A percentile compares a stretch with the other conserved stretches of the same genome.
These are phyloP conservation scores for Pyricularia pennisetigena DNA, from an alignment of 2,329 filamentous ascomycete genomes.

Conservation along the genomic window DNA sequence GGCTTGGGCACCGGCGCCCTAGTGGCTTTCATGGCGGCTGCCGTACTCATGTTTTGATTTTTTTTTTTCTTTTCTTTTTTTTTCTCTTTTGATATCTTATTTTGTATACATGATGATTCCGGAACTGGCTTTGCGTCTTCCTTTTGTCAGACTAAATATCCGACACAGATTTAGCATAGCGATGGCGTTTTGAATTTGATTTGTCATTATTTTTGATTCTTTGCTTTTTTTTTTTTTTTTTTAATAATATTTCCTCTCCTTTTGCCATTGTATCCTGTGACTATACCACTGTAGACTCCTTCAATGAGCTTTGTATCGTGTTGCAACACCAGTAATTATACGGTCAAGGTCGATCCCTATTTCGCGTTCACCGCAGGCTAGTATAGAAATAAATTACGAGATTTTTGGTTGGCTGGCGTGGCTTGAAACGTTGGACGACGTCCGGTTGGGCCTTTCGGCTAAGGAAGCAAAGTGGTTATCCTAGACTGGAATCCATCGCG, in stretches of 20 bases:
- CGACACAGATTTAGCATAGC: not conserved
- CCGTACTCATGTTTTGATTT: slow-evolving; percentile 24
- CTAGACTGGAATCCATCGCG: not conserved
- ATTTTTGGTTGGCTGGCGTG: not conserved
- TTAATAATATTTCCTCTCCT: not conserved
- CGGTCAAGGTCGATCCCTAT: not conserved
- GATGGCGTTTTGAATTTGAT: not conserved
- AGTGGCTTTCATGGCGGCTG: slow-evolving; percentile 31
- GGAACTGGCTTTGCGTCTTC: not conserved
- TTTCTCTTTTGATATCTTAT: too few relatives aligned
- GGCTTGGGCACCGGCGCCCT: slow-evolving; percentile 23
- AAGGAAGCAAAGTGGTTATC: not conserved
- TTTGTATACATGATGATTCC: not conserved
- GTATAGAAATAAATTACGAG: not conserved
- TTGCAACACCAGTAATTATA: not conserved
- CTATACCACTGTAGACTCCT: not conserved
- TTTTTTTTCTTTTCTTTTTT: not conserved
- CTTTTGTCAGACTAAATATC: not conserved
- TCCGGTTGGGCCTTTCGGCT: not conserved
- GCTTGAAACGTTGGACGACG: not conserved
- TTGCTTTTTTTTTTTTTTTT: not conserved
- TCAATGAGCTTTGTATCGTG: not conserved
- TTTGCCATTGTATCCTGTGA: not conserved
- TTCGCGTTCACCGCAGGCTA: not conserved
- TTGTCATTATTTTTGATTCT: not conserved